Base-by-base conservation (phyloP, 2,329 filamentous ascomycete genomes). In the Trichoderma asperellum region DNA sequence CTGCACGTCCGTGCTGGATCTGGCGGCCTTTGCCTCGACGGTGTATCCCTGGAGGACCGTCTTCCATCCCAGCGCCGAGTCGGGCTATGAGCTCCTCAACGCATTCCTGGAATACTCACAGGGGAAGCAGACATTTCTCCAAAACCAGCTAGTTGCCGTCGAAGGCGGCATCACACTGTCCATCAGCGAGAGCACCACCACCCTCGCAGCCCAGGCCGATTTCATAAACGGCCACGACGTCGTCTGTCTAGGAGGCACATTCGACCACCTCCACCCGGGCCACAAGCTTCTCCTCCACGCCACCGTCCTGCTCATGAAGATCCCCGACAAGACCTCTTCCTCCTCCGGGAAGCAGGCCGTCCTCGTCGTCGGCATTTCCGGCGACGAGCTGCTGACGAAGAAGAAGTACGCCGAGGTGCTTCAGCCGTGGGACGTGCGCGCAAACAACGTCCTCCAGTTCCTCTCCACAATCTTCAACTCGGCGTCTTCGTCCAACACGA, bases 271-370 rank as follows among this genome's bases (percentile, higher is more conserved):
- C 27, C 96, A 99, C 77, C 90, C 92, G 4, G 96, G 96, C 6
- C 96, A 99, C 83, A 99, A 98, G 81, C 85, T 98, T n/a, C 87
- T 99, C 24, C 87, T 99, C 24, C 94, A 94, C n/a, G 94, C 94
- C 71, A 92, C 92, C 0, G 88, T 90, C 0, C 87, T 97, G 68
- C 85, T 93, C 18, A 84, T 92, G 68, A 87, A 88, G 70, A 84
- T 87, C 0, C 82, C 83, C 0, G 73, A 80, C 53, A 75, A 80
- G 37, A 74, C 76, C 40, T 24, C 24, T 3, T 24, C 24, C 75
- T 81, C 76, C 37, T 76, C 82, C 0, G 75, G 77, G 1, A 72
- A 76, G 35, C 81, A 83, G 27, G 87, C 87, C 71, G 85, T 85
- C 12, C 86, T 96, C 71, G 91, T 94, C 21, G 86, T 97, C 53